Evolutionary conservation across 2,329 filamentous ascomycete species (phyloP).

Genomic region (Botrytis aclada): DNA sequence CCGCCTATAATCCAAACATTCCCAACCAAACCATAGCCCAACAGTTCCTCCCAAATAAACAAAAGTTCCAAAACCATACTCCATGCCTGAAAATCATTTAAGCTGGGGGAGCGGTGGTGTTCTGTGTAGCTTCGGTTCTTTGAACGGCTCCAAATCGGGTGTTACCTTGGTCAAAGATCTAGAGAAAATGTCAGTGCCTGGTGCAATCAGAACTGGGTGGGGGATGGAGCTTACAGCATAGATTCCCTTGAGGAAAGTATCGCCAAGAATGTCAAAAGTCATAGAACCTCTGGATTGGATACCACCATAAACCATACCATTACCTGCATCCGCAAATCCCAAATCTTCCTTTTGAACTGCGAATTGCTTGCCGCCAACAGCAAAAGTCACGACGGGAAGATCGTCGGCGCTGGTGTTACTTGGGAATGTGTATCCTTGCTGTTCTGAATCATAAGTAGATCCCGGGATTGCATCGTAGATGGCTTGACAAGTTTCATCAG

Average conservation of each 20-base stretch:
- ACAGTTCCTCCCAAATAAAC: neutral
- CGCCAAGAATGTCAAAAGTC: constrained; percentile 57
- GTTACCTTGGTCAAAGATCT: constrained; percentile 59
- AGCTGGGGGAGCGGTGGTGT: constrained; percentile 31
- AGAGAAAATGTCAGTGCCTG: constrained; percentile 21
- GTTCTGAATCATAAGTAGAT: constrained; percentile 50
- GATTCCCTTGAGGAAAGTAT: constrained; percentile 56
- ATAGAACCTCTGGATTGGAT: constrained; percentile 56
- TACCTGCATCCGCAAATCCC: constrained; percentile 52
- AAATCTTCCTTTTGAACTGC: constrained; percentile 57
- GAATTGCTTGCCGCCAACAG: constrained; percentile 59
- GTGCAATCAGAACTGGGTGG: neutral
- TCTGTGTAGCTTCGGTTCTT: constrained; percentile 39
- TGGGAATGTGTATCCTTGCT: constrained; percentile 65
- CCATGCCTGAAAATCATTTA: constrained; percentile 6
- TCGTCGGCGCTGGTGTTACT: constrained; percentile 47
- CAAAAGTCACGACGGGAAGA: constrained; percentile 60
- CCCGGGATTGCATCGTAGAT: constrained; percentile 64
- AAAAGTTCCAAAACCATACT: neutral
- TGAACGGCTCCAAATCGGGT: constrained; percentile 55
- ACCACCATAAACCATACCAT: constrained; percentile 55
- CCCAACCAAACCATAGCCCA: neutral
- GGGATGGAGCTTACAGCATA: constrained; percentile 49
- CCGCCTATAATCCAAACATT: neutral
- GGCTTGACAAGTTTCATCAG: constrained; percentile 57